Percentiles rank a stretch among this genome's conserved stretches.
Evolutionary conservation across 345 rosid species (phyloP).

Genomic region (Linum trigynum): DNA sequence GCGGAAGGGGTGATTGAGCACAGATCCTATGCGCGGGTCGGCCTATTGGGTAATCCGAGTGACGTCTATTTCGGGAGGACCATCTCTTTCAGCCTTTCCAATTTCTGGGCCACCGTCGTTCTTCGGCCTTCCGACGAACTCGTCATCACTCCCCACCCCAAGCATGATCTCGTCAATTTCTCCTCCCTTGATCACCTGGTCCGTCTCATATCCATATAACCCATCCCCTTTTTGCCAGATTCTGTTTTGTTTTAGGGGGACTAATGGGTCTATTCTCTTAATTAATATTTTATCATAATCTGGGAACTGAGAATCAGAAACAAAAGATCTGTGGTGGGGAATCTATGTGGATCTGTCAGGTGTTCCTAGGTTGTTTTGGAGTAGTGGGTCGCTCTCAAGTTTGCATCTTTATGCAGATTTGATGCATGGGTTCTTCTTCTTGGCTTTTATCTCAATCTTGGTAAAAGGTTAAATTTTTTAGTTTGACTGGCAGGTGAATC

Average conservation of each 20-base stretch:
- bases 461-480: not conserved
- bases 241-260: not conserved
- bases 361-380: not conserved
- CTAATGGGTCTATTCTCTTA: too few species aligned
- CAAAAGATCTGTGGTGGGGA: too few species aligned
- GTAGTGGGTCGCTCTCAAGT: not conserved
- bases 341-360: not conserved
- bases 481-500: conserved; percentile 33
- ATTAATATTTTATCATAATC: too few species aligned
- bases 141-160: conserved; percentile 61
- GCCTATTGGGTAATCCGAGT: conserved; percentile 67
- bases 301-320: too few species aligned
- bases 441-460: not conserved
- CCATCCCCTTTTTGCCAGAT: not conserved
- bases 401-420: not conserved
- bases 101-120: conserved; percentile 67
- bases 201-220: not conserved
- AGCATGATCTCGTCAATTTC: conserved; percentile 72
- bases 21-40: conserved; percentile 53
- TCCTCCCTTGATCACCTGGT: conserved; percentile 61
- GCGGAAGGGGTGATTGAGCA: conserved; percentile 30
- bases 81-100: conserved; percentile 49
- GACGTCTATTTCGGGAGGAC: conserved; percentile 69
- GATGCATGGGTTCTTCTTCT: not conserved
- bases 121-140: conserved; percentile 60